phyloP scores from a whole-genome alignment of 768 basidiomycete genomes.

The Lactifluus subvellereus region DNA sequence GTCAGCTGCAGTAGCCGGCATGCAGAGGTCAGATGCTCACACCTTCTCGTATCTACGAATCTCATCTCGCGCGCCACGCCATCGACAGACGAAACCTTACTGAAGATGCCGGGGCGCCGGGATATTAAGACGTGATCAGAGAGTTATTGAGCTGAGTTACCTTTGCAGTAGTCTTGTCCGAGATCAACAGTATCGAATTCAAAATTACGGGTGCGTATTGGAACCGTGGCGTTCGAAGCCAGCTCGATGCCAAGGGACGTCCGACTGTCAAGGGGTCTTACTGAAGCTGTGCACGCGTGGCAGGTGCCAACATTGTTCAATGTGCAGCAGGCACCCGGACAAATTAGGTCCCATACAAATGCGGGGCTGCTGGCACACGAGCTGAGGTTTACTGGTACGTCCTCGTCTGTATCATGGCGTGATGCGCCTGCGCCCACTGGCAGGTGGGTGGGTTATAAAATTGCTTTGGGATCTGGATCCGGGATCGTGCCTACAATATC shows the following conservation, averaged over 20 bases:
- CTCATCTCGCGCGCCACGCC: background rate
- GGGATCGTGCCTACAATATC: background rate
- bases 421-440: background rate
- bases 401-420: background rate
- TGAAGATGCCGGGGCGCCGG: no score
- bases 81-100: background rate
- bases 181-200: background rate
- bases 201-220: background rate
- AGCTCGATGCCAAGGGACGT: background rate
- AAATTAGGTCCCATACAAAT: background rate
- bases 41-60: background rate
- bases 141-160: background rate
- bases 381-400: background rate
- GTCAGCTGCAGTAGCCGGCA: background rate
- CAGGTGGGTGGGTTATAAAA: background rate
- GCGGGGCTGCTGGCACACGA: background rate
- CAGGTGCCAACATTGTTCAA: background rate
- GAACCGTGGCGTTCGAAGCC: background rate
- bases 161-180: background rate
- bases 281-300: background rate
- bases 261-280: slow-evolving; percentile 20
- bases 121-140: background rate
- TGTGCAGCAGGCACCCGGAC: background rate
- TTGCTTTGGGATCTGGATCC: background rate
- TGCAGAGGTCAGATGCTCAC: slow-evolving; percentile 1